phyloP scores from a whole-genome alignment of 1,139 yeast species.

The Diutina rugosa region DNA sequence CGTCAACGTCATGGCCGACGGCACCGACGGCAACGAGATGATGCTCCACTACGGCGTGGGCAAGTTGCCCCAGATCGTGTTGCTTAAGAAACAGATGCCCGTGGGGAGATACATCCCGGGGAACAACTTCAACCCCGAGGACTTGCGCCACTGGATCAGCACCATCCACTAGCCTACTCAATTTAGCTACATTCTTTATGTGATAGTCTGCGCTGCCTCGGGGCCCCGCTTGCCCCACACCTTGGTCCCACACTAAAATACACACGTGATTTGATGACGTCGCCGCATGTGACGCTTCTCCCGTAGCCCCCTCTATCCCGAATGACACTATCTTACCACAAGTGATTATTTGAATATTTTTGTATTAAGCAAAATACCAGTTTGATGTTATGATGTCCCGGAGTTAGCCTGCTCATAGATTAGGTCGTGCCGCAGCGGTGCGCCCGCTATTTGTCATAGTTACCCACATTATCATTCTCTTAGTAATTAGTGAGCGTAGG shows the following conservation, averaged over 20 bases:
- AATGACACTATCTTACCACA: too few species aligned
- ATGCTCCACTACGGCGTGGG: conserved; percentile 46
- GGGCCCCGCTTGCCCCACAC: too few species aligned
- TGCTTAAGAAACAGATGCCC: conserved; percentile 56
- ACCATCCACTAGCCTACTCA: conserved; percentile 4
- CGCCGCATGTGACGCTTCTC: not conserved
- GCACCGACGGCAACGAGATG: conserved; percentile 47
- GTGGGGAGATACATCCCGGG: conserved; percentile 35
- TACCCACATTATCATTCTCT: not conserved
- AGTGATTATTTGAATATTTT: too few species aligned
- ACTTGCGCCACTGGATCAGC: conserved; percentile 42
- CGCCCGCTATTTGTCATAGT: not conserved
- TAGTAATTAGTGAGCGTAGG: not conserved
- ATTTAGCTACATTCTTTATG: too few species aligned
- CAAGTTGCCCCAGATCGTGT: conserved; percentile 53
- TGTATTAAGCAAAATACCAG: too few species aligned
- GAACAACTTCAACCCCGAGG: conserved; percentile 35
- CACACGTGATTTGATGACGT: not conserved
- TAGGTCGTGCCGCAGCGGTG: not conserved
- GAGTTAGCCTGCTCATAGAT: too few species aligned
- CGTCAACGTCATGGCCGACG: conserved; percentile 63
- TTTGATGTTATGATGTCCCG: too few species aligned
- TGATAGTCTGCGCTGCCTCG: too few species aligned
- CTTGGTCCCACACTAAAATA: not conserved
- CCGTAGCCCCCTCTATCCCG: too few species aligned